Conservation (phyloP, 2,329 filamentous ascomycete species). For the Lachnellula subtilissima region DNA sequence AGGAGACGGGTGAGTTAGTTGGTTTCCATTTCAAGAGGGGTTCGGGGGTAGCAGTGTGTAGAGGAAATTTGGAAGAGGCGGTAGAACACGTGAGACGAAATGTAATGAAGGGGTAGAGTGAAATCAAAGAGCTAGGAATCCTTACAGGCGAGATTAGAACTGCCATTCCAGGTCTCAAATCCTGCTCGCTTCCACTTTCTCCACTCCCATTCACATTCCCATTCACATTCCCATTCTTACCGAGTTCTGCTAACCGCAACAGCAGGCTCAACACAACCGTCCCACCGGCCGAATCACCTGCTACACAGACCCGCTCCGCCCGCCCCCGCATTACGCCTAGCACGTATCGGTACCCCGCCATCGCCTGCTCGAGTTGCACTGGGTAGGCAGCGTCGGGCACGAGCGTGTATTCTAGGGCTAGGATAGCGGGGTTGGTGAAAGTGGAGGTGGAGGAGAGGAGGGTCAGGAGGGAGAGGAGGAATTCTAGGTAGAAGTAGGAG, state of each 20-base stretch:
- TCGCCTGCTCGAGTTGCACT: constrained; percentile 64
- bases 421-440: constrained; percentile 71
- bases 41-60: no score
- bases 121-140: no score
- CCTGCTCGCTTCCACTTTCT: neutral
- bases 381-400: constrained; percentile 67
- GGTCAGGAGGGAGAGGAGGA: constrained; percentile 66
- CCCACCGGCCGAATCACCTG: constrained; percentile 76
- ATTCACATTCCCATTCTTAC: constrained; percentile 27
- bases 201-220: neutral
- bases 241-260: constrained; percentile 52
- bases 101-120: no score
- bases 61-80: no score
- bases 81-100: no score
- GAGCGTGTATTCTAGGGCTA: constrained; percentile 75
- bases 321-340: constrained; percentile 51
- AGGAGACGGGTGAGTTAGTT: no score
- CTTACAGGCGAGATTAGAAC: constrained; percentile 64
- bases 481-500: constrained; percentile 79
- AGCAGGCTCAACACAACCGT: constrained; percentile 64
- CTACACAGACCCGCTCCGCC: constrained; percentile 58
- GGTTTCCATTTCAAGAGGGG: no score
- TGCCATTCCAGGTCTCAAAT: constrained; percentile 51
- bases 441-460: constrained; percentile 56
- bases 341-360: constrained; percentile 67